phyloP scores from a whole-genome alignment of 768 basidiomycete species.

The Macrolepiota fuliginosa region DNA sequence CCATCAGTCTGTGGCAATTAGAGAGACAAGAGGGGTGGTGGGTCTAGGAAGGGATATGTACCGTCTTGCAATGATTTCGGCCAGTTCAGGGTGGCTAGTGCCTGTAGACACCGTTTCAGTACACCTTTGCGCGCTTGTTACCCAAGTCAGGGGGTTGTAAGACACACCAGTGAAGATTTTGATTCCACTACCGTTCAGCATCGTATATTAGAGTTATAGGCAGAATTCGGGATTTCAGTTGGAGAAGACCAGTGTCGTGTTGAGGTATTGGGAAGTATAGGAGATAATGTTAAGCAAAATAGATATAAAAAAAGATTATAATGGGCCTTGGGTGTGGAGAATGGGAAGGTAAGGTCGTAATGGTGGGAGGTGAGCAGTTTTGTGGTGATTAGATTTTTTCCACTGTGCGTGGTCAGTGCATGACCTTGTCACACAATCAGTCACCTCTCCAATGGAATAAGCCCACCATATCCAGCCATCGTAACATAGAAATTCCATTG shows the following conservation, averaged over 20 bases:
- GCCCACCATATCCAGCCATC: neutral
- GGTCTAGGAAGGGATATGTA: slow-evolving; percentile 36
- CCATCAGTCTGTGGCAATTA: slow-evolving; percentile 11
- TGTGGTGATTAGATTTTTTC: slow-evolving; percentile 11
- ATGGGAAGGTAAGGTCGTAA: neutral
- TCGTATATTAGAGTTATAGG: slow-evolving; percentile 20
- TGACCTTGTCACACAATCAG: slow-evolving; percentile 14
- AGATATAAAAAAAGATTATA: slow-evolving; percentile 1
- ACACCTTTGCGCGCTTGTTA: slow-evolving; percentile 3
- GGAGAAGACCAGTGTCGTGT: neutral
- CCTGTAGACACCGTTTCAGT: slow-evolving; percentile 42
- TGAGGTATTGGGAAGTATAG: neutral
- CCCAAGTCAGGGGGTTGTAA: slow-evolving; percentile 6
- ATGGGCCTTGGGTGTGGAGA: neutral
- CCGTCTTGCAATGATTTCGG: slow-evolving; percentile 92
- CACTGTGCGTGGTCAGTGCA: slow-evolving; percentile 4
- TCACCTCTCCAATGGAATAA: neutral
- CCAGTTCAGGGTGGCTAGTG: slow-evolving; percentile 93
- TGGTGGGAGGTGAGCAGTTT: neutral
- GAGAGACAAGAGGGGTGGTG: slow-evolving; percentile 13
- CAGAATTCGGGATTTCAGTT: neutral
- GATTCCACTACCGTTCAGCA: slow-evolving; percentile 57
- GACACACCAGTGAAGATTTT: slow-evolving; percentile 53
- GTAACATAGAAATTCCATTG: neutral
- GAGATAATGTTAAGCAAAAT: slow-evolving; percentile 10